Evolutionary conservation across 169 alveolate genomes (phyloP), one percentile per base, ranked within the genome.

Genomic region (Eimeria maxima): DNA sequence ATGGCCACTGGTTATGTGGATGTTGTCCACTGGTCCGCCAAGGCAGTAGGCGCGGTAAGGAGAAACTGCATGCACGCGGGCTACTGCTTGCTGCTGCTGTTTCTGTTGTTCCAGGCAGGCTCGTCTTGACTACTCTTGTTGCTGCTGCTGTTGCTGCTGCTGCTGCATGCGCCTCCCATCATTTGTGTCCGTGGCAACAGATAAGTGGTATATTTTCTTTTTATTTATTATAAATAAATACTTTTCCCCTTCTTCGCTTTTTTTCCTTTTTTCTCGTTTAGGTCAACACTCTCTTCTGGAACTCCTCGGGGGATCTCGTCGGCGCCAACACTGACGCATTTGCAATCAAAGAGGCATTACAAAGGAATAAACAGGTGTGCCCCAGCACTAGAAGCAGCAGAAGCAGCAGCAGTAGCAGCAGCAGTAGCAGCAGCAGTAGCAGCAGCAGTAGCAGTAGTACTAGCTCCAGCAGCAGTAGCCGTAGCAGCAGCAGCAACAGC

Each of bases 261-360:
- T 50, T 50, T 50, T 50, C 18, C 57, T 50, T 8, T 74, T 74
- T 27, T 8, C 42, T 27, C n/a, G n/a, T n/a, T 3, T 65, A 78
- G 88, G 88, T 78, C 4, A 78, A 78, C 47, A 38, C 88, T 16
- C 63, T 78, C 88, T 78, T 78, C 20, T 78, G 88, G 88, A 78
- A 18, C 27, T 13, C 55, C 7, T 38, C 20, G 8, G 63, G 89
- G 65, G 13, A 4, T 33, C 89, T 38, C 33, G 33, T 78, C 33
- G 57, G 89, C 42, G 89, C 89, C 4, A 44, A 78, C 65, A 44
- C 89, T 6, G 89, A 38, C 29, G 63, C 65, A 18, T 78, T 14
- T 11, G 63, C 88, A 11, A 78, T 78, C 4, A 44, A 78, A 27
- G 33, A 78, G 27, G 88, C 88, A 8, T 65, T 78, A 4, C 57